Conservation (phyloP, 164 flowering plant species). For the Sextonia rubra region DNA sequence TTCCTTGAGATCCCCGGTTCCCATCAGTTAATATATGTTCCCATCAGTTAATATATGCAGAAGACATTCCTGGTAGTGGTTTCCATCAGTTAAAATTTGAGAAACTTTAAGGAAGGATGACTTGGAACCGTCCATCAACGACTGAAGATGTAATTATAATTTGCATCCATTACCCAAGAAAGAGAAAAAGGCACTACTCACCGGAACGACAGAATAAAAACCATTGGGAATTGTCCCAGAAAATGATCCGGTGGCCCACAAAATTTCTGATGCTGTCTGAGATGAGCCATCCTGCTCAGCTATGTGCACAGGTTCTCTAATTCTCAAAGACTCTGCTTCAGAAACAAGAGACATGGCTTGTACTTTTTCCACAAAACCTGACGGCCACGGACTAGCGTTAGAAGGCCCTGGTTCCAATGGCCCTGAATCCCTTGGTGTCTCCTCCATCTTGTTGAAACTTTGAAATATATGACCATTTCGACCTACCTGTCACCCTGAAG, state of each 20-base stretch:
- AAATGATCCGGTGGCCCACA: slow-evolving; percentile 82
- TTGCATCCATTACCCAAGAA: neutral
- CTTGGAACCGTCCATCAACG: neutral
- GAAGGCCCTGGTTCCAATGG: slow-evolving; percentile 60
- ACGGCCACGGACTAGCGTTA: slow-evolving; percentile 67
- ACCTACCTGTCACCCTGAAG: slow-evolving; percentile 48
- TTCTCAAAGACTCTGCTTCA: slow-evolving; percentile 40
- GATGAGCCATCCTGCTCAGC: slow-evolving; percentile 45
- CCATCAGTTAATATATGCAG: too few relatives aligned
- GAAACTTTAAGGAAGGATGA: neutral
- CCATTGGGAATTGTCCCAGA: slow-evolving; percentile 91
- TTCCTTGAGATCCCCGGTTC: too few relatives aligned
- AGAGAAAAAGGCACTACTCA: slow-evolving; percentile 30
- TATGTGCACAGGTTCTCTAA: slow-evolving; percentile 30
- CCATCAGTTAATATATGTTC: too few relatives aligned
- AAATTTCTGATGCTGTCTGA: slow-evolving; percentile 70
- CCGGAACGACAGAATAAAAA: slow-evolving; percentile 84
- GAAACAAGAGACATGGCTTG: slow-evolving; percentile 66
- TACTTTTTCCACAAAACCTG: slow-evolving; percentile 67
- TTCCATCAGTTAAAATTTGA: neutral
- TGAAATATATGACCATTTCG: slow-evolving; percentile 56
- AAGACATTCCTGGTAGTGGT: too few relatives aligned
- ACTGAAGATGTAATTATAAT: neutral
- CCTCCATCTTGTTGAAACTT: slow-evolving; percentile 65
- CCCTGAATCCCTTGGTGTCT: slow-evolving; percentile 63